A percentile compares a stretch with the other conserved stretches of the same genome.
Conservation (phyloP, 2,329 filamentous ascomycete species). For the Xylaria sp. region DNA sequence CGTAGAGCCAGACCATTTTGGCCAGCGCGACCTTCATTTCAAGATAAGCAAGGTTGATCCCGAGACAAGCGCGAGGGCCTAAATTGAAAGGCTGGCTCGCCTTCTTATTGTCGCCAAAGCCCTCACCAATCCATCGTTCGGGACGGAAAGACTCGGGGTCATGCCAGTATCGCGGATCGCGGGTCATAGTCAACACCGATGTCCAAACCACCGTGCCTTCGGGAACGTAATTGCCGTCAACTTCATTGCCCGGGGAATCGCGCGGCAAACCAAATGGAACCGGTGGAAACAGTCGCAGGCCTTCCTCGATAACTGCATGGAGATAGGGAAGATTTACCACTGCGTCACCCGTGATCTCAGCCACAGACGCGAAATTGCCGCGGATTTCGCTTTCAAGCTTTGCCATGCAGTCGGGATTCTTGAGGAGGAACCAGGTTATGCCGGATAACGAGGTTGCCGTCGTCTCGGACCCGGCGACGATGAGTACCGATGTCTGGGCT, state of each 20-base stretch:
- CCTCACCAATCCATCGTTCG: constrained; percentile 23
- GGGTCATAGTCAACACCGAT: constrained; percentile 1
- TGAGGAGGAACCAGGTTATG: constrained; percentile 36
- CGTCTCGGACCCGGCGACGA: constrained; percentile 45
- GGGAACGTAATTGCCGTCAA: constrained; percentile 23
- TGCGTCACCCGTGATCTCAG: constrained; percentile 31
- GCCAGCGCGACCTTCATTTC: constrained; percentile 36
- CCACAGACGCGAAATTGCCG: constrained; percentile 34
- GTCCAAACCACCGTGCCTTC: constrained; percentile 17
- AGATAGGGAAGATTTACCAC: constrained; percentile 31
- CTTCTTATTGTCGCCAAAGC: constrained; percentile 18
- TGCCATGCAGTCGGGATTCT: constrained; percentile 32
- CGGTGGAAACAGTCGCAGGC: constrained; percentile 34
- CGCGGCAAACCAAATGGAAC: constrained; percentile 28
- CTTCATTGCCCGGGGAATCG: constrained; percentile 11
- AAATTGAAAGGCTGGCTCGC: constrained; percentile 25
- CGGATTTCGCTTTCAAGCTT: constrained; percentile 40
- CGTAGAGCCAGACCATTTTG: constrained; percentile 35
- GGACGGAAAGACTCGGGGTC: constrained; percentile 22
- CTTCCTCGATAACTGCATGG: constrained; percentile 34
- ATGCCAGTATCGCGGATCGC: constrained; percentile 18
- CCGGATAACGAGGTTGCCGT: constrained; percentile 40
- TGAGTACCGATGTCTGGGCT: constrained; percentile 28
- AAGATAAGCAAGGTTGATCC: constrained; percentile 33
- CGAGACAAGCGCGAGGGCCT: constrained; percentile 24